Evolutionary conservation across 1,139 yeast species (phyloP).

Genomic region (Yamadazyma atlantica): DNA sequence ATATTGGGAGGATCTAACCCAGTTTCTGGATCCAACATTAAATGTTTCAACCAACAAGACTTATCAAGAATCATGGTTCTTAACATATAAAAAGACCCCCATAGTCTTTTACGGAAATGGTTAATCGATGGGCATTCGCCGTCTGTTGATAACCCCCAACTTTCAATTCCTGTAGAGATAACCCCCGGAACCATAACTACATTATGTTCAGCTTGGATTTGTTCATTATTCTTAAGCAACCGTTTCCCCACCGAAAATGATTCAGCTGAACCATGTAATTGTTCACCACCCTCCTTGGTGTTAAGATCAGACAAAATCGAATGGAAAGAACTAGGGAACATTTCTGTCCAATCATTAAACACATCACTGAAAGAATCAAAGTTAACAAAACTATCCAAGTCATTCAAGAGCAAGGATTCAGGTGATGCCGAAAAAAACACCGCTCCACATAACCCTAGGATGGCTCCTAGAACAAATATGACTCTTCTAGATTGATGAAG

Average conservation of each 20-base stretch:
- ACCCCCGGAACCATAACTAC: constrained; percentile 96
- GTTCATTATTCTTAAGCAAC: constrained; percentile 46
- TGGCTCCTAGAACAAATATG: constrained; percentile 56
- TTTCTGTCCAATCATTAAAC: constrained; percentile 56
- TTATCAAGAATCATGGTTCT: constrained; percentile 90
- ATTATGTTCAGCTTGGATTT: constrained; percentile 61
- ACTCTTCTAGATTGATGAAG: constrained; percentile 46
- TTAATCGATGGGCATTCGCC: constrained; percentile 78
- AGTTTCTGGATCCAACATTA: constrained; percentile 84
- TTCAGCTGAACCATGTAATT: constrained; percentile 61
- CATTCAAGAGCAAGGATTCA: constrained; percentile 36
- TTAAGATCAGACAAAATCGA: constrained; percentile 60
- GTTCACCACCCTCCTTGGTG: constrained; percentile 24
- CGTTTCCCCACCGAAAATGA: constrained; percentile 85
- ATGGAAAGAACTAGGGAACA: constrained; percentile 65
- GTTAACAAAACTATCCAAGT: constrained; percentile 56
- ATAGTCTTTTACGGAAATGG: constrained; percentile 84
- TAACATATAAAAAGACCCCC: constrained; percentile 98
- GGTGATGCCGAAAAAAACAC: constrained; percentile 57
- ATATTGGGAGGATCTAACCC: constrained; percentile 89
- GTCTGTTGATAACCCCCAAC: constrained; percentile 70
- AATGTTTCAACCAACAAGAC: constrained; percentile 88
- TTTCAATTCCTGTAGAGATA: constrained; percentile 89
- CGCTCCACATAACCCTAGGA: constrained; percentile 68
- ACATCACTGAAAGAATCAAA: constrained; percentile 52